Percentiles rank a stretch among this genome's conserved stretches.
Conservation (phyloP, 2,329 filamentous ascomycete species). For the Colletotrichum horii region DNA sequence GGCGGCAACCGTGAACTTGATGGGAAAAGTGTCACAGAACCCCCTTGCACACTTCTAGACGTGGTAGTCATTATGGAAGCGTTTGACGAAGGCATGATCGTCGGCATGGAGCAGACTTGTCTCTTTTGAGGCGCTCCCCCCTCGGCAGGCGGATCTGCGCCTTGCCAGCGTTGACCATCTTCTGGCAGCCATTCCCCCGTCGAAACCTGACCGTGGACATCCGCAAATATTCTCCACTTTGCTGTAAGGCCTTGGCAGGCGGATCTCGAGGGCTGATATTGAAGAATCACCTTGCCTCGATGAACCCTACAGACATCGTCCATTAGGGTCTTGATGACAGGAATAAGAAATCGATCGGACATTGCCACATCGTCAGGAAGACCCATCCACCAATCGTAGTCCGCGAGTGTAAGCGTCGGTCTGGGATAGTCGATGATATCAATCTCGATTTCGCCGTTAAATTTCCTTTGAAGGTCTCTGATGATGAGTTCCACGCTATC, state of each 20-base stretch:
- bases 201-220: not conserved
- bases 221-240: not conserved
- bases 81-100: not conserved
- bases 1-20: not conserved
- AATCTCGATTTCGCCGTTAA: not conserved
- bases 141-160: not conserved
- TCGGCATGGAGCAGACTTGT: not conserved
- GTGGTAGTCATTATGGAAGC: not conserved
- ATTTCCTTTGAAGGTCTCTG: not conserved
- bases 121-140: not conserved
- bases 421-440: not conserved
- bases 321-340: not conserved
- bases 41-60: not conserved
- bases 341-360: not conserved
- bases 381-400: not conserved
- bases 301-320: not conserved
- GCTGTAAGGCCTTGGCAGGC: not conserved
- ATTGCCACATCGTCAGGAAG: not conserved
- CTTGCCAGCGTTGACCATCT: not conserved
- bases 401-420: not conserved
- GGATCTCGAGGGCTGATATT: not conserved
- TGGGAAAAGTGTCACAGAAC: not conserved
- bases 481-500: not conserved
- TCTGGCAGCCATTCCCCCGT: not conserved
- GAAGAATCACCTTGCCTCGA: not conserved